A percentile compares a stretch with the other conserved stretches of the same genome.
phyloP scores from a whole-genome alignment of 441 rosid species.

The Breynia disticha region DNA sequence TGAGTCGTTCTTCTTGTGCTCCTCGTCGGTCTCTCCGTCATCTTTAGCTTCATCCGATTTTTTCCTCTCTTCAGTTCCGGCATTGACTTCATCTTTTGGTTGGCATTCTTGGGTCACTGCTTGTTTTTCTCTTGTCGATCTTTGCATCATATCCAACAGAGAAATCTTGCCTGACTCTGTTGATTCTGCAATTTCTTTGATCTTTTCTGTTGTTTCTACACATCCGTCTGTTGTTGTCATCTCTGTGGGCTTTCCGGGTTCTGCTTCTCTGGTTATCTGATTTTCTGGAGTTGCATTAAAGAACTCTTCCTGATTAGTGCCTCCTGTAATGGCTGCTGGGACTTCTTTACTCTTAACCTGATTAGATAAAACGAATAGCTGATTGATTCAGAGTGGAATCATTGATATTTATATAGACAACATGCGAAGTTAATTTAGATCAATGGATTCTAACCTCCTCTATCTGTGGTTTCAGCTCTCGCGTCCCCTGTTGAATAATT shows the following conservation, averaged over 20 bases:
- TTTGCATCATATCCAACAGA: constrained; percentile 26
- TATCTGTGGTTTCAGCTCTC: no score
- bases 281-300: constrained; percentile 14
- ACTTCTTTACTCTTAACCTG: constrained; percentile 29
- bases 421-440: no score
- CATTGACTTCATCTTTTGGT: constrained; percentile 6
- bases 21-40: constrained; percentile 34
- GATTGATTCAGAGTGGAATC: constrained; percentile 6
- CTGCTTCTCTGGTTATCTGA: constrained; percentile 19
- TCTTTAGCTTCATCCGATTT: constrained; percentile 37
- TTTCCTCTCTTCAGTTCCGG: constrained; percentile 24
- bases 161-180: constrained; percentile 25
- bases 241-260: constrained; percentile 12
- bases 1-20: constrained; percentile 42
- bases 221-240: constrained; percentile 17
- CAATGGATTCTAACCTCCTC: constrained; percentile 13
- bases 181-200: neutral
- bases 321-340: constrained; percentile 14
- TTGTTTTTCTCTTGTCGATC: constrained; percentile 22
- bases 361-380: constrained; percentile 15
- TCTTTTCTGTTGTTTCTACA: constrained; percentile 10
- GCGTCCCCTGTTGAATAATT: no score
- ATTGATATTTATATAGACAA: no score
- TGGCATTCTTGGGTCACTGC: constrained; percentile 21
- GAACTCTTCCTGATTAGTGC: constrained; percentile 20